These are phyloP conservation scores for Triticum monococcum DNA, from an alignment of 176 grass and related monocot species.

Conservation along the genomic window DNA sequence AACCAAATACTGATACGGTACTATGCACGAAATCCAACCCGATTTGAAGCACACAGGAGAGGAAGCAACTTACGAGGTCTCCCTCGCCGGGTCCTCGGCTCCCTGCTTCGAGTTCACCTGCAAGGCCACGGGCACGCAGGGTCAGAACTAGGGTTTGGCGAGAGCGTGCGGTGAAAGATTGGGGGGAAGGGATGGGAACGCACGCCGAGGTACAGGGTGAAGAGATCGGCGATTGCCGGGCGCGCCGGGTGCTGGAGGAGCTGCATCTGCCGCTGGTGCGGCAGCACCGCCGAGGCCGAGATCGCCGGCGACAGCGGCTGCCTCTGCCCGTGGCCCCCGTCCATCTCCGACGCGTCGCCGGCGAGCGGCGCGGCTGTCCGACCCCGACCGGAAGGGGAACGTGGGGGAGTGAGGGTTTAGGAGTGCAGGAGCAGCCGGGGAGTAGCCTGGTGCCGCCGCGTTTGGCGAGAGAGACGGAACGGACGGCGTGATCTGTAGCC, in stretches of 20 bases:
- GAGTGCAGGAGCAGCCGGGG: not conserved
- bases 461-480: not conserved
- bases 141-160: slow-evolving; percentile 2
- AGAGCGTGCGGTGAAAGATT: not conserved
- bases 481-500: slow-evolving; percentile 13
- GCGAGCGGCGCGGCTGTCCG: slow-evolving; percentile 4
- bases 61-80: slow-evolving; percentile 57
- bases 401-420: slow-evolving; percentile 24
- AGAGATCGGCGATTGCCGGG: slow-evolving; percentile 79
- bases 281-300: slow-evolving; percentile 26
- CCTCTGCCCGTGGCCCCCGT: slow-evolving; percentile 45
- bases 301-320: slow-evolving; percentile 44
- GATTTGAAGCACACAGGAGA: not conserved
- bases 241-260: slow-evolving; percentile 66
- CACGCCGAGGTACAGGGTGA: slow-evolving; percentile 94
- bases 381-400: not conserved
- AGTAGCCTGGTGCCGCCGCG: not conserved
- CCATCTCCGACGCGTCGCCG: slow-evolving; percentile 33
- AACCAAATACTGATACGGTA: not conserved
- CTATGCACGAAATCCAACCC: not conserved
- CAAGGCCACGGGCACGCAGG: slow-evolving; percentile 37
- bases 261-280: slow-evolving; percentile 54
- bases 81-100: slow-evolving; percentile 61
- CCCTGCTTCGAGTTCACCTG: slow-evolving; percentile 82
- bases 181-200: not conserved